Percentiles rank a stretch among this genome's conserved stretches.
These are phyloP conservation scores for Cinchona pubescens DNA, from an alignment of 257 asterid genomes.

Conservation along the genomic window DNA sequence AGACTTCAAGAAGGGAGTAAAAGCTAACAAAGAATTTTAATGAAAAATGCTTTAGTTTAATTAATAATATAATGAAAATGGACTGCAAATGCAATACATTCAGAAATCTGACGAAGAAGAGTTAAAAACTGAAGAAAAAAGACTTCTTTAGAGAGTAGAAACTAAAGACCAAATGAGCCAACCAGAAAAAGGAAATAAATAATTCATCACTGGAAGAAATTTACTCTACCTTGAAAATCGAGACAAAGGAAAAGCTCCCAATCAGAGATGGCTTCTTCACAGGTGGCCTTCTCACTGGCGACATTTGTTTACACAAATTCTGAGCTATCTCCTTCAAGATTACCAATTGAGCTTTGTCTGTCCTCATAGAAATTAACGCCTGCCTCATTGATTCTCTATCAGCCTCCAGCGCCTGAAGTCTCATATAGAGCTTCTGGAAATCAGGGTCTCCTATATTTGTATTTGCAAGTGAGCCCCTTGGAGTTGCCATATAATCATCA, in stretches of 20 bases:
- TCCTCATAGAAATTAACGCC: slow-evolving; percentile 73
- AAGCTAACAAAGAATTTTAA: neutral
- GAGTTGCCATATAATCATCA: slow-evolving; percentile 56
- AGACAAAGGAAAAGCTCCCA: slow-evolving; percentile 47
- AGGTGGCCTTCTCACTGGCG: slow-evolving; percentile 52
- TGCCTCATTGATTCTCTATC: slow-evolving; percentile 98
- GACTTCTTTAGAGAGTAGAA: neutral
- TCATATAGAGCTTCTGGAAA: slow-evolving; percentile 72
- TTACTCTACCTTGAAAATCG: slow-evolving; percentile 70
- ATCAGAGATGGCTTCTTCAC: slow-evolving; percentile 46
- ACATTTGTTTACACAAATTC: slow-evolving; percentile 67
- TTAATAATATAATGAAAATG: neutral
- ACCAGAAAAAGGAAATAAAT: slow-evolving; percentile 4
- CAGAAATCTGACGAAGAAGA: neutral
- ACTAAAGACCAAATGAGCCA: neutral
- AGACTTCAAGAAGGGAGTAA: neutral
- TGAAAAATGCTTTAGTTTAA: neutral
- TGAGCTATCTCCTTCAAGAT: slow-evolving; percentile 94
- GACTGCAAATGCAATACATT: neutral
- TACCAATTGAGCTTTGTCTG: slow-evolving; percentile 82
- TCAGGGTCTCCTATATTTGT: slow-evolving; percentile 56
- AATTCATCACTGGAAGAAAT: neutral
- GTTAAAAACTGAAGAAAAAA: neutral
- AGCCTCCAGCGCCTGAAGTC: slow-evolving; percentile 96
- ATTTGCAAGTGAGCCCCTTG: slow-evolving; percentile 40